Percentiles rank a stretch among this genome's conserved stretches.
Evolutionary conservation across 176 grass and related monocot species (phyloP).

Genomic region (Elaeis guineensis): DNA sequence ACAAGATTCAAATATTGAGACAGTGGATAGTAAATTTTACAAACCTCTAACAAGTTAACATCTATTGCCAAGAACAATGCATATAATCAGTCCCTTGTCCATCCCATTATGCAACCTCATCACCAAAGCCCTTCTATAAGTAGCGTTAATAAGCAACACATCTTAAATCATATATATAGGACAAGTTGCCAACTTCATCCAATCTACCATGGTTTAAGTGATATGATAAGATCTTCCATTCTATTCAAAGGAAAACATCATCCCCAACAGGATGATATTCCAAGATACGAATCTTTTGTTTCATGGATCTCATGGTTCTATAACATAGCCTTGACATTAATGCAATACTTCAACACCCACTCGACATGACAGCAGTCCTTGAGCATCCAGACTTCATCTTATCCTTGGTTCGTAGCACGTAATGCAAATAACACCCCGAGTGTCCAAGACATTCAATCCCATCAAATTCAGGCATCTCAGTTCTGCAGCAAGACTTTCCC

Average conservation of each 20-base stretch:
- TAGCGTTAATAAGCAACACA: constrained; percentile 12
- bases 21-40: too few relatives aligned
- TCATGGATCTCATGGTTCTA: neutral
- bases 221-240: constrained; percentile 12
- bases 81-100: too few relatives aligned
- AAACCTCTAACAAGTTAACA: too few relatives aligned
- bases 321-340: neutral
- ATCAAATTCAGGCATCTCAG: neutral
- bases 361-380: neutral
- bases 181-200: constrained; percentile 5
- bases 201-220: constrained; percentile 6
- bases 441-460: constrained; percentile 2
- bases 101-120: too few relatives aligned
- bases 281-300: neutral
- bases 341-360: constrained; percentile 6
- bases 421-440: constrained; percentile 10
- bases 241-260: constrained; percentile 18
- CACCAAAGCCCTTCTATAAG: too few relatives aligned
- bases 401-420: neutral
- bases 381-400: constrained; percentile 13
- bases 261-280: constrained; percentile 13
- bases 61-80: too few relatives aligned
- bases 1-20: too few relatives aligned
- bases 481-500: neutral
- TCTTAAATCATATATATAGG: neutral